Evolutionary conservation across 305 asterid species (phyloP).

Genomic region (Galium porrigens): DNA sequence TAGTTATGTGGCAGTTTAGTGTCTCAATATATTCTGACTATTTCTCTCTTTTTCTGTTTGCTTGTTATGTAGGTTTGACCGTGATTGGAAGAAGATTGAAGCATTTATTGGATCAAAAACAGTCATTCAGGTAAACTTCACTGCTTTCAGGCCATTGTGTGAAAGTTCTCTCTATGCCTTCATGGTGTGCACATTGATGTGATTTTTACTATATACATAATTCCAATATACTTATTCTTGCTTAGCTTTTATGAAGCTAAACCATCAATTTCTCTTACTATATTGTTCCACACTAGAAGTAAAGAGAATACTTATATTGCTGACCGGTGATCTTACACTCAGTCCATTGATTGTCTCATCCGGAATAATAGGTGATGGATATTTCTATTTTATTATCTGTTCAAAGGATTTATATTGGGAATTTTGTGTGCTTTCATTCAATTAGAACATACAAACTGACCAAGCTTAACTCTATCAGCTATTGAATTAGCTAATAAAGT

Average conservation of each 20-base stretch:
- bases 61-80: conserved; percentile 46
- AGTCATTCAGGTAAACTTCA: conserved; percentile 61
- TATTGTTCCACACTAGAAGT: background rate
- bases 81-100: conserved; percentile 92
- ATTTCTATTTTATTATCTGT: background rate
- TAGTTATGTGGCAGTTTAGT: background rate
- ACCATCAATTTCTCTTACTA: background rate
- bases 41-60: background rate
- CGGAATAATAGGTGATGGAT: background rate
- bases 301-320: background rate
- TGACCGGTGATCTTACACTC: background rate
- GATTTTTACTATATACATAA: background rate
- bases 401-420: background rate
- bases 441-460: background rate
- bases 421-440: background rate
- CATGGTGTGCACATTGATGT: background rate
- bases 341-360: background rate
- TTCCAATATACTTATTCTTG: no score
- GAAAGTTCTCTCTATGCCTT: background rate
- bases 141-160: conserved; percentile 1
- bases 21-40: background rate
- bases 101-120: conserved; percentile 87
- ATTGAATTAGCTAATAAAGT: background rate
- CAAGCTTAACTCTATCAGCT: background rate
- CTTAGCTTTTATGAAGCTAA: background rate